Evolutionary conservation across 2,329 filamentous ascomycete genomes (phyloP), one percentile per base, ranked within the genome.

Genomic region (Knufia petricola): DNA sequence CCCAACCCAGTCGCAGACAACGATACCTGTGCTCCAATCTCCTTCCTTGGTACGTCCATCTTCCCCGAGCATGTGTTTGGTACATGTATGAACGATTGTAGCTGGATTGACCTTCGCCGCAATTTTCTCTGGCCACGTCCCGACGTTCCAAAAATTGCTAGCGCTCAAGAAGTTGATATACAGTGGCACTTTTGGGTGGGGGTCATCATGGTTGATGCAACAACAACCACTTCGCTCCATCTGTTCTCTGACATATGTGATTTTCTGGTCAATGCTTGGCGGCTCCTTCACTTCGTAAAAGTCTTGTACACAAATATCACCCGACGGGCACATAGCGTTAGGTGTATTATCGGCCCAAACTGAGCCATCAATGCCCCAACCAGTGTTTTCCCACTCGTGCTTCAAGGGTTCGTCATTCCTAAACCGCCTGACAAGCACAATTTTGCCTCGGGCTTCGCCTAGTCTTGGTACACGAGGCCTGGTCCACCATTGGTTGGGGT

Each of bases 1-100:
- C 2, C 92, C 92, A 44, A 95, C 89, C 86, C 86, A 95, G 66
- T 98, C 92, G 53, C 85, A 92, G 21, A 96, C 84, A 38, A 96
- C 81, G 51, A 96, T 80, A 3, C 92, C 92, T 1, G 89, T 94
- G 4, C 80, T 77, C 23, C 84, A 88, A 60, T 87, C 81, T 1
- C 84, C 81, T 28, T 81, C 70, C 39, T 71, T 68, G 48, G 52
- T 50, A 50, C 41, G 58, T 53, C 49, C 61, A 55, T 52, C 55
- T 49, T 64, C 58, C 36, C 63, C 55, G 19, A 62, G 49, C 44
- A 55, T 67, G 59, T 81, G 76, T 49, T 67, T 72, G 53, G 67
- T 65, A 56, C 77, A 79, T 46, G 82, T 60, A 63, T 78, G 78
- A 52, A 75, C 71, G 36, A 77, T 70, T n/a, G 75, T 76, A 1